These are phyloP conservation scores for Starmerella davenportii DNA, from an alignment of 805 yeast species.

Conservation along the genomic window DNA sequence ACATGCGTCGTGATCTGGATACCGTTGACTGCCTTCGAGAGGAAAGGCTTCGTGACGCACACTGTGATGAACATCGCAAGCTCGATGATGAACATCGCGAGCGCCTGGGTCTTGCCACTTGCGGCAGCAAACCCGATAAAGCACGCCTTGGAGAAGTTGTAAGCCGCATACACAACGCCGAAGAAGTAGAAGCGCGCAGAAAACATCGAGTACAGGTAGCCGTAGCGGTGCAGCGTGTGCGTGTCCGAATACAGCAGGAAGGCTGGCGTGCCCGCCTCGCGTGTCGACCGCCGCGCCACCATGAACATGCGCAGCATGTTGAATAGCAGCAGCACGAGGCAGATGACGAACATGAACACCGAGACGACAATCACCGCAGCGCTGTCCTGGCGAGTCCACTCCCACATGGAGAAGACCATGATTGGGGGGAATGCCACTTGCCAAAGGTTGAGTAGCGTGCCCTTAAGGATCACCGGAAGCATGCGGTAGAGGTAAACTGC, in stretches of 20 bases:
- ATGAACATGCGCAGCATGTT: constrained; percentile 43
- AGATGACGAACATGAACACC: constrained; percentile 44
- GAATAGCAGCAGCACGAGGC: constrained; percentile 44
- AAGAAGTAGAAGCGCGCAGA: constrained; percentile 70
- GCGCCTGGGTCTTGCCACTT: constrained; percentile 65
- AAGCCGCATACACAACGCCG: constrained; percentile 44
- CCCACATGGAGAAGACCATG: constrained; percentile 68
- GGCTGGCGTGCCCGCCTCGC: constrained; percentile 59
- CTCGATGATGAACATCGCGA: constrained; percentile 61
- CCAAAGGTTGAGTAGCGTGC: constrained; percentile 59
- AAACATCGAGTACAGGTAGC: constrained; percentile 80
- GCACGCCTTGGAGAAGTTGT: constrained; percentile 46
- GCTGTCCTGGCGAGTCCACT: constrained; percentile 63
- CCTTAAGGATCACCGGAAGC: constrained; percentile 63
- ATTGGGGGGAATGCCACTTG: constrained; percentile 76
- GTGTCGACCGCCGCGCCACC: constrained; percentile 46
- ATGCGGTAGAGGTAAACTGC: constrained; percentile 27
- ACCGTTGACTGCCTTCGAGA: constrained; percentile 68
- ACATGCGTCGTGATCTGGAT: constrained; percentile 55
- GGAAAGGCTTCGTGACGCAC: constrained; percentile 51
- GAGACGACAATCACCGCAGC: constrained; percentile 78
- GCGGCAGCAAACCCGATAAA: constrained; percentile 65
- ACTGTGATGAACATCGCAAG: constrained; percentile 47
- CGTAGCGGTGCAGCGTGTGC: constrained; percentile 54
- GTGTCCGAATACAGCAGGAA: constrained; percentile 71